Conservation (phyloP, 2,329 filamentous ascomycete species). For the Ophiostoma triangulosporum region DNA sequence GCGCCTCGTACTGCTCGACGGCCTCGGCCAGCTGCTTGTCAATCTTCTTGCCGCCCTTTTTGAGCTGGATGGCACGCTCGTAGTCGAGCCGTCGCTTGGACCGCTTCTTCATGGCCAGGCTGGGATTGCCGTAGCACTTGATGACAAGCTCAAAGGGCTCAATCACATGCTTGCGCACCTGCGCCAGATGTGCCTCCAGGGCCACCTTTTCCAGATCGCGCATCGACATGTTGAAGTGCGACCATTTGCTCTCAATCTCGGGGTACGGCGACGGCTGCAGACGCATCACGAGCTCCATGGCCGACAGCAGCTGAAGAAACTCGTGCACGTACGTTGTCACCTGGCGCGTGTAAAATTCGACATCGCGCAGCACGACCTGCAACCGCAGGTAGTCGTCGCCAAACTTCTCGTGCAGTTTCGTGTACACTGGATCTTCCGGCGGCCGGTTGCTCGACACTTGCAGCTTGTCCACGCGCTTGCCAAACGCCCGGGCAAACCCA, state of each 20-base stretch:
- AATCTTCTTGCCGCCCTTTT: conserved; percentile 68
- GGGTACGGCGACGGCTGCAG: conserved; percentile 58
- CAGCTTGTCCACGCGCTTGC: conserved; percentile 74
- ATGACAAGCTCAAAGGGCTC: conserved; percentile 40
- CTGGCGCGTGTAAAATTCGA: conserved; percentile 84
- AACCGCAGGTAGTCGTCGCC: conserved; percentile 84
- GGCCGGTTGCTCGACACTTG: conserved; percentile 47
- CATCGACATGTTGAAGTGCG: conserved; percentile 76
- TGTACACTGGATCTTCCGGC: conserved; percentile 71
- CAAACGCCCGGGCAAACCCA: conserved; percentile 80
- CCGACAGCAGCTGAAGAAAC: conserved; percentile 66
- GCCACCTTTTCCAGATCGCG: conserved; percentile 73
- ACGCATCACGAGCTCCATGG: conserved; percentile 71
- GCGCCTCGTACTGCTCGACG: conserved; percentile 76
- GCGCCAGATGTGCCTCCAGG: conserved; percentile 52
- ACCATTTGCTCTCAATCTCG: conserved; percentile 89
- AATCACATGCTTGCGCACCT: conserved; percentile 71
- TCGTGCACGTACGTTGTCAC: conserved; percentile 67
- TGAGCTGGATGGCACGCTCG: conserved; percentile 64
- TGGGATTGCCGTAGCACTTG: conserved; percentile 58
- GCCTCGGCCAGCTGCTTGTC: conserved; percentile 76
- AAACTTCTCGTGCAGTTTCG: conserved; percentile 71
- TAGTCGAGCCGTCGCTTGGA: conserved; percentile 87
- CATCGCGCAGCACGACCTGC: conserved; percentile 82
- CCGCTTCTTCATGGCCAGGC: conserved; percentile 84